Conservation (phyloP, 208 protist species). For the Phytomonas sp. region DNA sequence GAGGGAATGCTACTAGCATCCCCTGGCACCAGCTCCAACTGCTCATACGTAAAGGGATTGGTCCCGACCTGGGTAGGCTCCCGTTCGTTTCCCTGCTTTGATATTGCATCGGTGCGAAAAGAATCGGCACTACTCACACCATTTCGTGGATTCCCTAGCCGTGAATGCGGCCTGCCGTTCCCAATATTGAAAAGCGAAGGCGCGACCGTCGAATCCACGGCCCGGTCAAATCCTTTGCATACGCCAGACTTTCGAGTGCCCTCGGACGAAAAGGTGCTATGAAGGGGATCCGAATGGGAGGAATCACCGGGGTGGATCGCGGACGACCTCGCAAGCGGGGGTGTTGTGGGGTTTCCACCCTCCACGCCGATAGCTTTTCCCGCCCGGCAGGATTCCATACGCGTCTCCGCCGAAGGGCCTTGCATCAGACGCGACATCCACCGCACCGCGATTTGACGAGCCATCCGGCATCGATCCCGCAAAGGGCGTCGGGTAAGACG, state of each 20-base stretch:
- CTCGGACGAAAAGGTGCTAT: not conserved
- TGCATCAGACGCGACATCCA: conserved; percentile 49
- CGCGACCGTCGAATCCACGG: not conserved
- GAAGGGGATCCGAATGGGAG: not conserved
- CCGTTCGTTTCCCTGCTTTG: not conserved
- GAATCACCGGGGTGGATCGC: not conserved
- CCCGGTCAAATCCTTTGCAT: not conserved
- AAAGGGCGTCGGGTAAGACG: not conserved
- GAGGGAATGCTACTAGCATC: conserved; percentile 21
- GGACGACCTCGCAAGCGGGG: not conserved
- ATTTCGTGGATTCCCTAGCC: not conserved
- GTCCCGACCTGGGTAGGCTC: not conserved
- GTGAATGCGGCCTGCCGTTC: too few species aligned
- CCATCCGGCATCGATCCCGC: conserved; percentile 25
- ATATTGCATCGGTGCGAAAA: not conserved
- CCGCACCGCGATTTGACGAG: conserved; percentile 33
- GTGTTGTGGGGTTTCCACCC: not conserved
- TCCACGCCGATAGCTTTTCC: not conserved
- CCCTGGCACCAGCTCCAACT: conserved; percentile 34
- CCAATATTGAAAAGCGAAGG: not conserved
- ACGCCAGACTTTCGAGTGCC: not conserved
- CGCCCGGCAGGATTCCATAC: conserved; percentile 19
- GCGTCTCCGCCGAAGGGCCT: conserved; percentile 19
- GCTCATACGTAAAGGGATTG: not conserved
- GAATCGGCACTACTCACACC: not conserved